These are phyloP conservation scores for Coemansia sp. DNA, from an alignment of 192 early-diverging fungal species.

Conservation along the genomic window DNA sequence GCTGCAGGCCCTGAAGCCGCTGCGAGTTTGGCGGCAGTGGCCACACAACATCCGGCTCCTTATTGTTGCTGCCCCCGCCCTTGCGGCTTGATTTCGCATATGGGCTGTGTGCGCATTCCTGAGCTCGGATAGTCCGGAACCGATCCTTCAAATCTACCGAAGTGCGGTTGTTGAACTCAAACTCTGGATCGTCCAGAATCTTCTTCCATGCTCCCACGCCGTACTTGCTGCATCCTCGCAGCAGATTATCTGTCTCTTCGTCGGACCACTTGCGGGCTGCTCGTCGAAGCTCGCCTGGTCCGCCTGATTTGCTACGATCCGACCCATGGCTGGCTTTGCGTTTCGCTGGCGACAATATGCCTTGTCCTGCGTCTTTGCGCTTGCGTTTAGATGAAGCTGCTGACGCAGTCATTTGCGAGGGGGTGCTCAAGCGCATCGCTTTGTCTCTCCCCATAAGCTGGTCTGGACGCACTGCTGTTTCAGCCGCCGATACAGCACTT, in stretches of 20 bases:
- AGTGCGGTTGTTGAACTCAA: slow-evolving; percentile 50
- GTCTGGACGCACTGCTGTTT: slow-evolving; percentile 16
- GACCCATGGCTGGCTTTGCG: slow-evolving; percentile 31
- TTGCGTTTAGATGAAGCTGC: slow-evolving; percentile 32
- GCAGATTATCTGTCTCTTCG: slow-evolving; percentile 43
- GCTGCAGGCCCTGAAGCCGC: slow-evolving; percentile 47
- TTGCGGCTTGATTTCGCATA: slow-evolving; percentile 22
- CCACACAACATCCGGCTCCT: slow-evolving; percentile 54
- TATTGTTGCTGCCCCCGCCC: slow-evolving; percentile 9
- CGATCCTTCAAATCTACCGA: slow-evolving; percentile 54
- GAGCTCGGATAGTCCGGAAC: slow-evolving; percentile 51
- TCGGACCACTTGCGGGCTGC: slow-evolving; percentile 53
- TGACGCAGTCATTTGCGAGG: not conserved
- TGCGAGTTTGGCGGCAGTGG: slow-evolving; percentile 51
- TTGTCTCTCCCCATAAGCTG: slow-evolving; percentile 18
- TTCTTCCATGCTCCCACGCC: slow-evolving; percentile 55
- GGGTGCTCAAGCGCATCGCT: not conserved
- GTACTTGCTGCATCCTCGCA: slow-evolving; percentile 46
- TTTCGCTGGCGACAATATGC: slow-evolving; percentile 21
- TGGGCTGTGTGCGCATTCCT: slow-evolving; percentile 50
- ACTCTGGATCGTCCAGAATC: slow-evolving; percentile 45
- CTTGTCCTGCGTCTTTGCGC: slow-evolving; percentile 11
- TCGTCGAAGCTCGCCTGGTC: slow-evolving; percentile 24
- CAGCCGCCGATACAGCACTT: not conserved
- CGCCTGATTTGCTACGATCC: slow-evolving; percentile 5